A percentile compares a stretch with the other conserved stretches of the same genome.
phyloP scores from a whole-genome alignment of 352 stramenopile species.

The Elongisporangium anandrum region DNA sequence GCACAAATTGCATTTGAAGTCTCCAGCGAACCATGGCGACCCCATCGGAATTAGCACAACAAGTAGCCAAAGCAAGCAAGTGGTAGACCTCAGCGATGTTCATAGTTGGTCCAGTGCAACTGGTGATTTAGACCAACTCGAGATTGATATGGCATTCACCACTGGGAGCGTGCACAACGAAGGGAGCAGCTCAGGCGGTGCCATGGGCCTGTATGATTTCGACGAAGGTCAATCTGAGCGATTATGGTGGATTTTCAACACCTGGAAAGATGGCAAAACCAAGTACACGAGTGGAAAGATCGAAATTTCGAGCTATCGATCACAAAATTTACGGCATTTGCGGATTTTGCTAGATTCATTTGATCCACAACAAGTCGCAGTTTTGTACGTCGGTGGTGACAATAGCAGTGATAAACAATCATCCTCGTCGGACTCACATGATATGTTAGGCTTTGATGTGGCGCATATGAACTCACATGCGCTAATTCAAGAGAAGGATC shows the following conservation, averaged over 20 bases:
- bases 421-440: constrained; percentile 18
- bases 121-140: background rate
- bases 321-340: constrained; percentile 65
- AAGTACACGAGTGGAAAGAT: constrained; percentile 76
- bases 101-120: constrained; percentile 19
- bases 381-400: constrained; percentile 44
- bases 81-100: constrained; percentile 57
- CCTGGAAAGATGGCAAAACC: constrained; percentile 52
- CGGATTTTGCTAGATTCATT: constrained; percentile 71
- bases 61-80: constrained; percentile 14
- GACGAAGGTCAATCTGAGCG: constrained; percentile 79
- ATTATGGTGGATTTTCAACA: constrained; percentile 82
- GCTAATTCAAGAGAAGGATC: constrained; percentile 58
- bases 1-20: background rate
- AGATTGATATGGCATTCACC: background rate
- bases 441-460: constrained; percentile 75
- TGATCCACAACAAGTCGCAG: constrained; percentile 73
- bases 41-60: constrained; percentile 10
- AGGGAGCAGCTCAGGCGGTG: constrained; percentile 44
- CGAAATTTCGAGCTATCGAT: constrained; percentile 57
- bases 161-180: constrained; percentile 34
- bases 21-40: constrained; percentile 6
- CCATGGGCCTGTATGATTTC: constrained; percentile 71
- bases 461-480: constrained; percentile 72
- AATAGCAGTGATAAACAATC: constrained; percentile 3